Conservation (phyloP, 345 rosid species). For the Turnera subulata region DNA sequence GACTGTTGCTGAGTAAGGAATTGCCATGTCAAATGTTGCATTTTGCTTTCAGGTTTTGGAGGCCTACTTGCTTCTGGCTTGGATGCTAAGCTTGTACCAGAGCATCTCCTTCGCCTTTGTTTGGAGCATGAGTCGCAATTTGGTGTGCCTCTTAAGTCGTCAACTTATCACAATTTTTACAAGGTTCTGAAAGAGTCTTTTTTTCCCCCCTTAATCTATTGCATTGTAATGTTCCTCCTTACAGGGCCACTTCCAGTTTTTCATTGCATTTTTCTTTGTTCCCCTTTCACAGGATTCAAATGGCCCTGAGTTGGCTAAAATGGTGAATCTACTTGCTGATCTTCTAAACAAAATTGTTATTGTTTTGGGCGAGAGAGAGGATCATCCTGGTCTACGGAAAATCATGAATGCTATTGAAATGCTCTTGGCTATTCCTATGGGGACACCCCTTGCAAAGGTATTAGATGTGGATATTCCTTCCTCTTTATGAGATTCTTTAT, state of each 20-base stretch:
- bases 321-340: conserved; percentile 57
- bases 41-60: conserved; percentile 51
- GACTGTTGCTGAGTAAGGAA: background rate
- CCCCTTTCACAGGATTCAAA: conserved; percentile 54
- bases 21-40: background rate
- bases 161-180: conserved; percentile 66
- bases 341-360: conserved; percentile 42
- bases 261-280: conserved; percentile 10
- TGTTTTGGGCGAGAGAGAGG: conserved; percentile 68
- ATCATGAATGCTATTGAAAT: conserved; percentile 58
- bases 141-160: conserved; percentile 34
- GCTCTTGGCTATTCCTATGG: conserved; percentile 71
- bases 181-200: conserved; percentile 48
- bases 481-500: too few relatives aligned
- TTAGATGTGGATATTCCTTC: background rate
- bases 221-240: background rate
- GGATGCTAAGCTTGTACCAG: conserved; percentile 78
- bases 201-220: background rate
- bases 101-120: conserved; percentile 74
- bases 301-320: conserved; percentile 59
- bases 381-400: conserved; percentile 74
- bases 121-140: conserved; percentile 47
- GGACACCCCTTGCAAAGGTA: conserved; percentile 87
- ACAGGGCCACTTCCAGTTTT: conserved; percentile 2
- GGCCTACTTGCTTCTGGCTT: conserved; percentile 50